Evolutionary conservation across 2,329 filamentous ascomycete genomes (phyloP), one percentile per base, ranked within the genome.

Genomic region (Fusarium sp.): DNA sequence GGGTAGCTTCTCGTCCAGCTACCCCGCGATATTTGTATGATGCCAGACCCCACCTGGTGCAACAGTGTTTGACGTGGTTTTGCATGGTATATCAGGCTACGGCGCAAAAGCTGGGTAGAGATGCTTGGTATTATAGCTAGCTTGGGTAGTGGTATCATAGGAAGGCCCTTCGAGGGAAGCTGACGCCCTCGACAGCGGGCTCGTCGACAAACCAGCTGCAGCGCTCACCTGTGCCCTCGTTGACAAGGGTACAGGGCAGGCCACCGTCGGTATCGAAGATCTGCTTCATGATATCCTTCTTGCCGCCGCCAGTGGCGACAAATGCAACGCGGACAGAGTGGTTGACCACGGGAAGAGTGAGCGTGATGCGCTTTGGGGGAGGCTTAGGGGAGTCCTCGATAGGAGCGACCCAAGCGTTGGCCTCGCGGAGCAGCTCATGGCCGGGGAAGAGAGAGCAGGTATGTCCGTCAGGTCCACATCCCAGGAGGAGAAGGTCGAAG

Each of bases 361-460:
- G 87, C 4, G 96, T 98, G 80, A 99, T 97, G 76, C 96, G 90
- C 82, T 89, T 91, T 47, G 94, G 88, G 47, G 96, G 96, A 41
- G 95, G 95, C 87, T 99, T 99, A 53, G 96, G 96, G 45, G 94
- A 97, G 83, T 98, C 93, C 76, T 92, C 90, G 77, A 98, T 97
- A 47, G 94, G 89, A 16, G 94, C 91, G 45, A 98, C 94, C 96
- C 96, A 99, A 57, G 95, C 94, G 76, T 90, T 91, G 37, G 88
- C 88, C 83, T 98, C 95, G 70, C 94, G 90, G 72, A 98, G 87
- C 57, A 98, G 87, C 62, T 91, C 88, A 79, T 98, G 95, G 58
- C 91, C 92, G 7, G 96, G 96, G 85, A 99, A 99, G 55, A 99
- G 85, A 75, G 92, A 96, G 90, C 96, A 98, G 34, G 96, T 98